Conservation (phyloP, 2,329 filamentous ascomycete genomes). For the Aspergillus brasiliensis region DNA sequence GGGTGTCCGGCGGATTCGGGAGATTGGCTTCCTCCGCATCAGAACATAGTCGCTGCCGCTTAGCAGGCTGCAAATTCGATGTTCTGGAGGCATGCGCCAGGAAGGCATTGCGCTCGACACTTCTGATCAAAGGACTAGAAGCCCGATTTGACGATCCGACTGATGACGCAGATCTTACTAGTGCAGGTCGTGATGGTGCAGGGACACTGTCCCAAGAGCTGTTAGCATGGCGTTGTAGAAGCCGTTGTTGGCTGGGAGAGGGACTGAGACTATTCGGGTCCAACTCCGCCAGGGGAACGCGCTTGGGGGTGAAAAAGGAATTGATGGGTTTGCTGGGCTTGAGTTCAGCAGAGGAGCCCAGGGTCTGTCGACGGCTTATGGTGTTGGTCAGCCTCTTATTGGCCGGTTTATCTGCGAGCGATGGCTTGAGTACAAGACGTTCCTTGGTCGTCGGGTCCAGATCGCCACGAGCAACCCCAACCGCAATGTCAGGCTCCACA, state of each 20-base stretch:
- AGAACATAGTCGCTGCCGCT: constrained; percentile 56
- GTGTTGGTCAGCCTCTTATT: constrained; percentile 37
- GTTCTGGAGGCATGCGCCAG: constrained; percentile 39
- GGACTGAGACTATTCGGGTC: constrained; percentile 69
- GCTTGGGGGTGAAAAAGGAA: constrained; percentile 65
- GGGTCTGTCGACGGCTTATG: constrained; percentile 43
- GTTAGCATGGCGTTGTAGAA: constrained; percentile 57
- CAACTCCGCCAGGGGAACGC: constrained; percentile 66
- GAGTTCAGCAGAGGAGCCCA: constrained; percentile 51
- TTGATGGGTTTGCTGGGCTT: constrained; percentile 66
- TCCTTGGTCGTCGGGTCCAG: constrained; percentile 88
- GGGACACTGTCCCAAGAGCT: constrained; percentile 59
- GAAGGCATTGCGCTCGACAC: constrained; percentile 43
- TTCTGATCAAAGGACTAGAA: constrained; percentile 46
- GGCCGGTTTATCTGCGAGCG: constrained; percentile 25
- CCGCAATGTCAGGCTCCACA: constrained; percentile 69
- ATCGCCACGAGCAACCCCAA: constrained; percentile 76
- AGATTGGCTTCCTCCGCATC: constrained; percentile 43
- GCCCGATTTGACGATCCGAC: constrained; percentile 40
- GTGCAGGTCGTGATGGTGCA: constrained; percentile 43
- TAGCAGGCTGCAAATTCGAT: constrained; percentile 51
- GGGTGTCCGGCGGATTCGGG: constrained; percentile 35
- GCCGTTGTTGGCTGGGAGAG: constrained; percentile 63
- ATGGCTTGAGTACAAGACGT: constrained; percentile 49
- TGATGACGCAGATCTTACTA: constrained; percentile 37